phyloP scores from a whole-genome alignment of 2,329 filamentous ascomycete genomes.

The Sarocladiaceae sp. region DNA sequence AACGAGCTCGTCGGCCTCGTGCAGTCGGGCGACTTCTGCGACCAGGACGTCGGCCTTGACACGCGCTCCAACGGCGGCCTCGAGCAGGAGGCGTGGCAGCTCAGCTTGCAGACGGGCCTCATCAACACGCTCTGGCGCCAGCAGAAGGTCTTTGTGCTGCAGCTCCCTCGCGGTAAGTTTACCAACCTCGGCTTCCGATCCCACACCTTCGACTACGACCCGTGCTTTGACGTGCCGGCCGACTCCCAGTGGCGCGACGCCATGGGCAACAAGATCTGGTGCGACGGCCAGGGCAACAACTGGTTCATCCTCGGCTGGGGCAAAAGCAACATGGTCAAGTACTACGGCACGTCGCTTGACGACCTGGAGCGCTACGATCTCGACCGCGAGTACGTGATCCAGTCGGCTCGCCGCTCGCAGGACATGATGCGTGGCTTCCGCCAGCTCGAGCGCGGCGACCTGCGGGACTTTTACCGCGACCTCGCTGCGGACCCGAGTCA shows the following conservation, averaged over 20 bases:
- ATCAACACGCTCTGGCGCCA: not conserved
- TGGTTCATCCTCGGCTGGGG: not conserved
- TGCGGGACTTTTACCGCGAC: not conserved
- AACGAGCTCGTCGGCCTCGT: not conserved
- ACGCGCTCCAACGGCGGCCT: not conserved
- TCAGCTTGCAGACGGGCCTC: not conserved
- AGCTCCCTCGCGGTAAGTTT: not conserved
- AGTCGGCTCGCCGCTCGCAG: not conserved
- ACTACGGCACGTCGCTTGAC: not conserved
- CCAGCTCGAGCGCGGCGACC: not conserved
- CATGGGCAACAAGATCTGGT: not conserved
- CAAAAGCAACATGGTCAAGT: not conserved
- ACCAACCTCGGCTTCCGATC: not conserved
- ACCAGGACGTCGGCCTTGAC: not conserved
- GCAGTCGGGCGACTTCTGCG: not conserved
- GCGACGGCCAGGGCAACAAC: not conserved
- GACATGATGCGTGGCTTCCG: not conserved
- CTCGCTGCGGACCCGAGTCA: not conserved
- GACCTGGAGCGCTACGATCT: not conserved
- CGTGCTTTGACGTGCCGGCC: not conserved
- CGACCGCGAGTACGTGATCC: not conserved
- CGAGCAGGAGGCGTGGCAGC: not conserved
- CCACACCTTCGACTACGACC: not conserved
- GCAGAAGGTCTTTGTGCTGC: not conserved
- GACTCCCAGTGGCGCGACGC: not conserved